Conservation (phyloP, 2,329 filamentous ascomycete genomes). For the Endothia cerciana region DNA sequence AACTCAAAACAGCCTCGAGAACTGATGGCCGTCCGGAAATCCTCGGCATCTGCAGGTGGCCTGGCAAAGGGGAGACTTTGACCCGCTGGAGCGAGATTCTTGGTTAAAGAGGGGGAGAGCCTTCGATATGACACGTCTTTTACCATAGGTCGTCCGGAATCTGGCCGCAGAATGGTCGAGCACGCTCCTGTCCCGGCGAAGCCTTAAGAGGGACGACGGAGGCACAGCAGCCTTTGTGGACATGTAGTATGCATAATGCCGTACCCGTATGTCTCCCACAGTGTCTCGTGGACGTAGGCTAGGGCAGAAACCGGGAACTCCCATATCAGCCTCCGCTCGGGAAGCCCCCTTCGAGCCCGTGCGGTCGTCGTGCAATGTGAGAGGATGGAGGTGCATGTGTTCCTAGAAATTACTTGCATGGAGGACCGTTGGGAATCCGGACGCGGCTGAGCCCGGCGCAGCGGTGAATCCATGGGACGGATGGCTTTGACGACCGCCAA, state of each 20-base stretch:
- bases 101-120: neutral
- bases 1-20: no score
- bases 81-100: no score
- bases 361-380: neutral
- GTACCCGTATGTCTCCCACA: neutral
- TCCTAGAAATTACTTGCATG: neutral
- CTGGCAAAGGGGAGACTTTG: no score
- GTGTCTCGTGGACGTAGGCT: neutral
- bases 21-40: no score
- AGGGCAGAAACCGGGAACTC: no score
- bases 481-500: no score
- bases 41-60: no score
- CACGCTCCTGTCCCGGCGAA: neutral
- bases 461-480: no score
- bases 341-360: neutral
- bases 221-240: neutral
- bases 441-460: neutral
- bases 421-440: neutral
- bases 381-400: neutral
- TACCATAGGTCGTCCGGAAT: no score
- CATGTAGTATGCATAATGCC: slow-evolving; percentile 5
- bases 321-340: neutral
- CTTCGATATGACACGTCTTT: no score
- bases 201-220: neutral
- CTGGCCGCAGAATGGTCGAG: neutral